These are phyloP conservation scores for Teratosphaeria nubilosa DNA, from an alignment of 2,329 filamentous ascomycete genomes.

Conservation along the genomic window DNA sequence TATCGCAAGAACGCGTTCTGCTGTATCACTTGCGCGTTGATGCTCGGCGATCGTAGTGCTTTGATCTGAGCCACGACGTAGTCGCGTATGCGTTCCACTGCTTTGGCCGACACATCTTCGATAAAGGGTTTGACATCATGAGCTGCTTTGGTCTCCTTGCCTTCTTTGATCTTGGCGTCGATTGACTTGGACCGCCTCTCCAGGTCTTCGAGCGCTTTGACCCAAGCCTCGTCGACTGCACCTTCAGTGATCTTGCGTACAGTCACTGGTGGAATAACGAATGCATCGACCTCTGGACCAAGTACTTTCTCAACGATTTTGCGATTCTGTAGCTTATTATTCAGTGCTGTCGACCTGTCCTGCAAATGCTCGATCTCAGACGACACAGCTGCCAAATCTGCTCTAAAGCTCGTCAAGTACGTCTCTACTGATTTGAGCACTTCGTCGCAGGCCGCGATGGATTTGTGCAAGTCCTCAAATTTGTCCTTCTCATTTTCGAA, in stretches of 20 bases:
- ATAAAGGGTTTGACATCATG: constrained; percentile 78
- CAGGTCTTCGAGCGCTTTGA: constrained; percentile 71
- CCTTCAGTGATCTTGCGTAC: constrained; percentile 82
- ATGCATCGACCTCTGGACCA: constrained; percentile 80
- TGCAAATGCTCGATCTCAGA: constrained; percentile 92
- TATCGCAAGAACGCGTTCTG: constrained; percentile 83
- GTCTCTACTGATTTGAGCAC: constrained; percentile 86
- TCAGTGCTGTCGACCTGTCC: constrained; percentile 71
- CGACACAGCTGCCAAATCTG: constrained; percentile 83
- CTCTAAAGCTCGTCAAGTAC: constrained; percentile 85
- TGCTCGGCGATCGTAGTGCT: constrained; percentile 82
- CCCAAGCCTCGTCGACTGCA: constrained; percentile 80
- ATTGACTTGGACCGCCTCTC: constrained; percentile 67
- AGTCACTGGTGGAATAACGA: constrained; percentile 74
- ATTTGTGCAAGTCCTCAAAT: constrained; percentile 82
- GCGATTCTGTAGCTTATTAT: constrained; percentile 76
- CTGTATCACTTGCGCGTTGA: constrained; percentile 95
- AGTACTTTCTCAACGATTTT: constrained; percentile 81
- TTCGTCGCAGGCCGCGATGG: constrained; percentile 82
- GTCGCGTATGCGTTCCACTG: constrained; percentile 87
- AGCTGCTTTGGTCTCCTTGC: constrained; percentile 60
- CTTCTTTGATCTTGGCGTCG: constrained; percentile 54
- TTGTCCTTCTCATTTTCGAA: constrained; percentile 66
- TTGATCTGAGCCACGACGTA: constrained; percentile 93
- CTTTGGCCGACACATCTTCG: constrained; percentile 74